Base-by-base conservation (phyloP, 306 rosid genomes). In the Quercus ilex region DNA sequence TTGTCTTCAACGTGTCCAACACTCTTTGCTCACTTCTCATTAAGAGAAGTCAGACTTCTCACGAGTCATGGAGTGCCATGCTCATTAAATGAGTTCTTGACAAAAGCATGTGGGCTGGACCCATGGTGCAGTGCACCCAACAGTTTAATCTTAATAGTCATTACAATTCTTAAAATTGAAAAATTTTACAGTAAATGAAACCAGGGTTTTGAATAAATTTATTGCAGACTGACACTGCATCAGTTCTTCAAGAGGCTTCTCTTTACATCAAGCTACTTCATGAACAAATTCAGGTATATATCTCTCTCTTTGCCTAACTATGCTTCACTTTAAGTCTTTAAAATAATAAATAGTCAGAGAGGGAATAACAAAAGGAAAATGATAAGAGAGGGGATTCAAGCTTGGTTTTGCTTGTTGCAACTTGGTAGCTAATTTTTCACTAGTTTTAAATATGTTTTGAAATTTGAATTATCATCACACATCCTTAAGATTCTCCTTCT, bases 211-310 rank as follows among this genome's bases (percentile, higher is more conserved):
- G 69, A 74, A 33, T n/a, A 46, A 74, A 33, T 58, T 69, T 76
- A 43, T 69, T 78, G 86, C 91, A 93, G 97, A 91, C 91, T 35
- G 92, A 89, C 84, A 88, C 89, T 26, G 90, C 97, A 43, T 88
- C 96, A 23, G 97, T 93, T 84, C 97, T 91, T 83, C 94, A 88
- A 68, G 97, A 93, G 86, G 92, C 96, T 80, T 88, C 85, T 68
- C 74, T 83, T 74, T 84, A 85, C 76, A 91, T 93, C 82, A 81
- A 81, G 71, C 84, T 84, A n/a, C 89, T 93, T 78, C 97, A 91
- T 19, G 82, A 77, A 26, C 90, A 89, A 80, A 85, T 91, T 78
- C 87, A 64, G 91, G 97, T 92, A 86, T 43, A 31, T 9, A 78
- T 26, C 12, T 15, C 5, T 15, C 5, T 77, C 55, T 55, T 69